These are phyloP conservation scores for Endoconidiophora laricicola DNA, from an alignment of 2,329 filamentous ascomycete species.

Conservation along the genomic window DNA sequence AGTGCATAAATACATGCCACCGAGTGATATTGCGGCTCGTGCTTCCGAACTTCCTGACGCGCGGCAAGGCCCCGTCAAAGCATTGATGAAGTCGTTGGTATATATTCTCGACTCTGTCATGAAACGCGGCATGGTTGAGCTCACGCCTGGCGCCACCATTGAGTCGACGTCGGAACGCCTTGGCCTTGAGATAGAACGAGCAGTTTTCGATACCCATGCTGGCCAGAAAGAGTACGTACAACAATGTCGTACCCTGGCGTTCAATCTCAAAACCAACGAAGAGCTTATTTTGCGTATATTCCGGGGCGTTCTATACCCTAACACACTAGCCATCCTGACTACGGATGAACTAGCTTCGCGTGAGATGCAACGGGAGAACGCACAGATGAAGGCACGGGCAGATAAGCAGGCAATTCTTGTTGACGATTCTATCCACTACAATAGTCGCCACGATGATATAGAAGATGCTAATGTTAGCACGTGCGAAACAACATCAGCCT, in stretches of 20 bases:
- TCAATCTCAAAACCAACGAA: constrained; percentile 80
- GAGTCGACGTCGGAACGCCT: constrained; percentile 51
- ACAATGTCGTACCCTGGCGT: constrained; percentile 60
- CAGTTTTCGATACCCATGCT: constrained; percentile 39
- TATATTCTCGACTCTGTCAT: constrained; percentile 49
- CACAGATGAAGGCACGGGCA: constrained; percentile 58
- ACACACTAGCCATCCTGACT: constrained; percentile 73
- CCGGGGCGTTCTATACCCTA: constrained; percentile 51
- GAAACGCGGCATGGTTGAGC: constrained; percentile 44
- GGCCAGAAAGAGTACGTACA: constrained; percentile 34
- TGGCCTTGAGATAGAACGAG: constrained; percentile 66
- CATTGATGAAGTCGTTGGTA: constrained; percentile 52
- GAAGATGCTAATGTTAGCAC: constrained; percentile 46
- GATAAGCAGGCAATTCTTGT: constrained; percentile 78
- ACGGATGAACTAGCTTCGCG: constrained; percentile 83
- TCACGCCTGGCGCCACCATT: constrained; percentile 46
- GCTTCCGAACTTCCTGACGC: constrained; percentile 40
- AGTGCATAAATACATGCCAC: constrained; percentile 29
- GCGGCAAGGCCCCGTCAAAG: constrained; percentile 53
- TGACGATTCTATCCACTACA: constrained; percentile 60
- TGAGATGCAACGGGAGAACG: constrained; percentile 64
- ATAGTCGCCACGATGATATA: constrained; percentile 87
- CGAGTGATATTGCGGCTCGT: constrained; percentile 32
- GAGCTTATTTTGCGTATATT: constrained; percentile 62
- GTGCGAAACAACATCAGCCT: constrained; percentile 14